These are phyloP conservation scores for Liquidambar formosana DNA, from an alignment of 164 flowering plant species.

Conservation along the genomic window DNA sequence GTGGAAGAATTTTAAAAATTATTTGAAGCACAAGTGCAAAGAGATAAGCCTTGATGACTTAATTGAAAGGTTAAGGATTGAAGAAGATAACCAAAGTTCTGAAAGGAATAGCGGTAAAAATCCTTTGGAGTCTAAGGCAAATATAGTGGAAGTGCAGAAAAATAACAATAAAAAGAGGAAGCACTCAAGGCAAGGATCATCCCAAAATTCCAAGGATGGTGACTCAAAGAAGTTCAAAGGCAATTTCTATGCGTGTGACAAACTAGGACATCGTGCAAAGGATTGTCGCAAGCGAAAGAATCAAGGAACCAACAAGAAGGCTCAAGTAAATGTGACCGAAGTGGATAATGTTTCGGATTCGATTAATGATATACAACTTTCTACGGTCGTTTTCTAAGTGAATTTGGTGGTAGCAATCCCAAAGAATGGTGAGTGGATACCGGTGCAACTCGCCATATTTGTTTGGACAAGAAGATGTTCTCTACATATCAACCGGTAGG, in stretches of 20 bases:
- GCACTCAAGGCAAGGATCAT: background rate
- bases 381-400: too few relatives aligned
- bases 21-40: background rate
- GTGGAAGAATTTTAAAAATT: constrained; percentile 1
- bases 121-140: background rate
- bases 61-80: background rate
- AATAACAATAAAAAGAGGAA: background rate
- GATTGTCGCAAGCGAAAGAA: background rate
- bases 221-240: background rate
- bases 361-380: too few relatives aligned
- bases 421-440: constrained; percentile 6
- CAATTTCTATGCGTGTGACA: background rate
- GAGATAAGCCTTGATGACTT: background rate
- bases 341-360: too few relatives aligned
- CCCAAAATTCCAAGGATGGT: background rate
- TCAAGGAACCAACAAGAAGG: background rate
- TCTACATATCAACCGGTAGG: background rate
- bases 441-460: background rate
- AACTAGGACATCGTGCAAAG: background rate
- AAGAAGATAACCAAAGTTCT: background rate
- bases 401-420: background rate
- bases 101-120: background rate
- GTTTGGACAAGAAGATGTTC: background rate
- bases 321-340: background rate
- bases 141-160: background rate